Evolutionary conservation across 257 asterid genomes (phyloP), one percentile per base, ranked within the genome.

Genomic region (Solanum bulbocastanum): DNA sequence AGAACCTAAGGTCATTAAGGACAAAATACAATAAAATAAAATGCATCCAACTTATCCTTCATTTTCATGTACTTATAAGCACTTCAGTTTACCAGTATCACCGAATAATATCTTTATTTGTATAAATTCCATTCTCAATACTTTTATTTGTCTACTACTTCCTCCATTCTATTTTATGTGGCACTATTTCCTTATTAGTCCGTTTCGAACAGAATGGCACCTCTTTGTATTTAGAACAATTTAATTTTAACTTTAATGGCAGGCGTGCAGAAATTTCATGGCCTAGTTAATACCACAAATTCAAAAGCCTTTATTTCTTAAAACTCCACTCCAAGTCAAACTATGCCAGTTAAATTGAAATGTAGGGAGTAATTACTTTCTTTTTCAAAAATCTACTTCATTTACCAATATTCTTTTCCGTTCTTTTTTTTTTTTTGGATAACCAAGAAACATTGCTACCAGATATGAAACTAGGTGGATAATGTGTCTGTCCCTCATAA

Each of bases 1-100:
- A 79, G 85, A 23, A 44, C 85, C 40, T 27, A 60, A 27, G 65
- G 66, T 85, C 75, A 86, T 72, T 25, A 27, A 69, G 82, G 88
- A 44, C 65, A 78, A 86, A 40, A 72, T 46, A 86, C 82, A 52
- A 86, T 86, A 86, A 71, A 71, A 72, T 86, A 86, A 79, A 79
- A 44, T 16, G 39, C 85, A 27, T 79, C 66, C 25, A 27, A 44
- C 85, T 27, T 79, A 44, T 79, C 84, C 66, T 44, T 23, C 39
- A 79, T 79, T 79, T 79, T 79, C 85, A 79, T 44, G 85, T 79
- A 10, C 62, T 79, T 27, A 25, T 44, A 79, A 79, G 35, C 9
- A 14, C 62, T n/a, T 78, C 36, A 78, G 23, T 76, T 40, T 39
- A n/a, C 83, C 83, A 78, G 25, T 39, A 75, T 20, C 83, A 37